These are phyloP conservation scores for Trypanosoma conorhini DNA, from an alignment of 208 protist species.

Conservation along the genomic window DNA sequence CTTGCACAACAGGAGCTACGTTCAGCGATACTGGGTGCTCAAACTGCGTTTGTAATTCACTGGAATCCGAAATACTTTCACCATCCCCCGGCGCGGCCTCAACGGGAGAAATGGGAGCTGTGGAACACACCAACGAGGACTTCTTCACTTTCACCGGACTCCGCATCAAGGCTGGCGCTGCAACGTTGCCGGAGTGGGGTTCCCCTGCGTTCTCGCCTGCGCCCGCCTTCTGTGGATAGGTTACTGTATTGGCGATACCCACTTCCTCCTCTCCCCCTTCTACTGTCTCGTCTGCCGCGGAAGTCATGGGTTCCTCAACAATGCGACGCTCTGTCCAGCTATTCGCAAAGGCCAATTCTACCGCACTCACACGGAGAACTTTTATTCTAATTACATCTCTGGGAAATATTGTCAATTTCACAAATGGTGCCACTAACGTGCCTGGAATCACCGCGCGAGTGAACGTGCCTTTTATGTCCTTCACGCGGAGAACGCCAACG, in stretches of 20 bases:
- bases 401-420: conserved; percentile 24
- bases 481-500: conserved; percentile 23
- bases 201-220: not conserved
- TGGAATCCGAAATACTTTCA: conserved; percentile 9
- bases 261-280: not conserved
- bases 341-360: conserved; percentile 26
- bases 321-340: conserved; percentile 28
- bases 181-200: not conserved
- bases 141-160: not conserved
- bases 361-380: conserved; percentile 7
- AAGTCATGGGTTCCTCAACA: conserved; percentile 19
- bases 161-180: not conserved
- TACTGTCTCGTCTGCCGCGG: not conserved
- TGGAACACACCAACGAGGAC: conserved; percentile 1
- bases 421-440: conserved; percentile 21
- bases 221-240: not conserved
- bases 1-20: not conserved
- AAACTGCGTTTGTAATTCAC: conserved; percentile 4
- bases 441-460: conserved; percentile 24
- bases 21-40: not conserved
- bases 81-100: conserved; percentile 4
- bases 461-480: conserved; percentile 3
- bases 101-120: conserved; percentile 19
- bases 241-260: not conserved
- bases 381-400: conserved; percentile 13